A percentile compares a stretch with the other conserved stretches of the same genome.
Conservation (phyloP, 805 yeast genomes). For the Ogataea saltuana region DNA sequence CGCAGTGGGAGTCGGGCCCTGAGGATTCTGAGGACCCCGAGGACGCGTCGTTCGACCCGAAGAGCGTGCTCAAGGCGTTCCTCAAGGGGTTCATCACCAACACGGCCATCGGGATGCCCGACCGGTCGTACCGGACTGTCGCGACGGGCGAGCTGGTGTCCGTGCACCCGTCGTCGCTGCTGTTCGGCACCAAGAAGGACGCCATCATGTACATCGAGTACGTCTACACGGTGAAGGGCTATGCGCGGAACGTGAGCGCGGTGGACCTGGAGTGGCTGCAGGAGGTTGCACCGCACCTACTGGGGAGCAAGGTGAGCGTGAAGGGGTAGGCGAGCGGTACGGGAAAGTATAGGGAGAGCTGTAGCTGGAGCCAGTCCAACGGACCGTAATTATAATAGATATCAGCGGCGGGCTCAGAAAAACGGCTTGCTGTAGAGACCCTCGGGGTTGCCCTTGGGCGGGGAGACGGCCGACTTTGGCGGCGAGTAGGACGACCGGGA, state of each 20-base stretch:
- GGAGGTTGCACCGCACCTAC: conserved; percentile 69
- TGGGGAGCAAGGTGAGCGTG: conserved; percentile 42
- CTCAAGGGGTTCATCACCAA: conserved; percentile 81
- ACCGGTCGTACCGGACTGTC: conserved; percentile 86
- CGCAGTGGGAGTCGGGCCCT: too few species aligned
- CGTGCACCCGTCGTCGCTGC: conserved; percentile 85
- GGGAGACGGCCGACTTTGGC: not conserved
- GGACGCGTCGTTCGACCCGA: conserved; percentile 47
- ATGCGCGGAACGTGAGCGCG: conserved; percentile 85
- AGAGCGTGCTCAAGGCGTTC: conserved; percentile 72
- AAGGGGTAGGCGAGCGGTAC: conserved; percentile 1
- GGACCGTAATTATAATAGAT: not conserved
- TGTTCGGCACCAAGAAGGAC: conserved; percentile 80
- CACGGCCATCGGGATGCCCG: conserved; percentile 94
- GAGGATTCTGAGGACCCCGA: conserved; percentile 36
- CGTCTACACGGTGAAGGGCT: conserved; percentile 90
- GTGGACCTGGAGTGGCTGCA: conserved; percentile 84
- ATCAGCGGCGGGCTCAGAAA: not conserved
- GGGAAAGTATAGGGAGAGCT: not conserved
- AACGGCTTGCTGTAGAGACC: not conserved
- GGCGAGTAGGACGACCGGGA: not conserved
- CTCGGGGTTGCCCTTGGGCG: not conserved
- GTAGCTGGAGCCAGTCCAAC: too few species aligned
- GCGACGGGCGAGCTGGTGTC: conserved; percentile 81
- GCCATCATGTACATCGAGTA: conserved; percentile 94